Base-by-base conservation (phyloP, 2,329 filamentous ascomycete species). In the Colletotrichum ledebouriae region DNA sequence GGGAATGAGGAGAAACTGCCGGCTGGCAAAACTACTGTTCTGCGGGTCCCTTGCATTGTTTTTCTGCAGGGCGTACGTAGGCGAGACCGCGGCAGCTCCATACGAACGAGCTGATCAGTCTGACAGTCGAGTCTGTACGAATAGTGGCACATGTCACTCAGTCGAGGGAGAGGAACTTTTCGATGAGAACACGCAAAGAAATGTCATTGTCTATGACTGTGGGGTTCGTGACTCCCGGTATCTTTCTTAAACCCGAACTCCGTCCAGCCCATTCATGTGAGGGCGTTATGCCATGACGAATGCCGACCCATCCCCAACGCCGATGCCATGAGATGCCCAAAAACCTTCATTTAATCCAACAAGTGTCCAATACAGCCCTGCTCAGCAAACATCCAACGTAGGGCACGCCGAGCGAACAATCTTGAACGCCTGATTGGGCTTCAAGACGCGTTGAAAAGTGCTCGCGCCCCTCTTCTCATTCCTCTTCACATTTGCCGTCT, bases 271-370 rank as follows among this genome's bases (percentile, higher is more conserved):
- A 6, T 17, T 4, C 47, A 2, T 49, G 13, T 13, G 9, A 42
- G 53, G 22, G 52, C 53, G 53, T 55, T 10, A 61, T 61, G 59
- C 39, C 1, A 55, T 20, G 22, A 29, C 25, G 17, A 47, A 4
- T 39, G 56, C 29, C 39, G 29, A 25, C 46, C 60, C 20, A 42
- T 25, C 47, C n/a, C 65, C 41, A 68, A 68, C 65, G 65, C 65
- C 65, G 4, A 53, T 68, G 53, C 60, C 65, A 29, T 59, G 60
- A 65, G 55, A 59, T 42, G 47, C 41, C 37, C 17, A 55, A 22
- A 29, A 41, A 17, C 37, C 29, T 11, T 46, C 17, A 17, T 17
- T 52, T n/a, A 42, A 13, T n/a, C 25, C 44, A 41, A 42, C 39
- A 25, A 25, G 20, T 6, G 6, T 4, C 33, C 52, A 9, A 4